phyloP scores from a whole-genome alignment of 2,329 filamentous ascomycete genomes.

The Cladosporium sp. region DNA sequence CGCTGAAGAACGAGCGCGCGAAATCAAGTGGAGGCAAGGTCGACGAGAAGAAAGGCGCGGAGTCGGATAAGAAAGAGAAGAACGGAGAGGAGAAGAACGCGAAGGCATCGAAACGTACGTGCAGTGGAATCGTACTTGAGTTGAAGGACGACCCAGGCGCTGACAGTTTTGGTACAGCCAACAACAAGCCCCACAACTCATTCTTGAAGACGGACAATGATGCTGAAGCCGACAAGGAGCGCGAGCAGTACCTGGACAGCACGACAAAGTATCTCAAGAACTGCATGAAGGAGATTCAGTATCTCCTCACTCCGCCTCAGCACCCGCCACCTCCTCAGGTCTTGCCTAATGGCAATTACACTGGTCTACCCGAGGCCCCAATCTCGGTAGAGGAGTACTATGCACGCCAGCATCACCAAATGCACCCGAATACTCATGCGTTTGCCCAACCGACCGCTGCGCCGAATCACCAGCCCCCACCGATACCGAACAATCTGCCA shows the following conservation, averaged over 20 bases:
- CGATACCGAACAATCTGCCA: conserved; percentile 28
- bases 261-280: conserved; percentile 58
- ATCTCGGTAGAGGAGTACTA: conserved; percentile 56
- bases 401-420: conserved; percentile 45
- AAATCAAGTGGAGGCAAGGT: conserved; percentile 43
- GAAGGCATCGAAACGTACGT: conserved; percentile 21
- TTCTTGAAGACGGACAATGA: conserved; percentile 46
- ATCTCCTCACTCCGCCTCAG: conserved; percentile 59
- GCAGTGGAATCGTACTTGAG: background rate
- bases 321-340: conserved; percentile 52
- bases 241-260: conserved; percentile 56
- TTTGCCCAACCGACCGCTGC: conserved; percentile 33
- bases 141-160: conserved; percentile 10
- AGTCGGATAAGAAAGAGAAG: conserved; percentile 13
- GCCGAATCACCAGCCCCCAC: conserved; percentile 57
- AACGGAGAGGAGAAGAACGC: conserved; percentile 14
- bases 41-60: conserved; percentile 18
- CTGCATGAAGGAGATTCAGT: conserved; percentile 62
- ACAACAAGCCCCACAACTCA: conserved; percentile 42
- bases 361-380: conserved; percentile 43
- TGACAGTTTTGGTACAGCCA: conserved; percentile 31
- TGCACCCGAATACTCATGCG: conserved; percentile 12
- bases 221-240: conserved; percentile 42
- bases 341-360: conserved; percentile 29
- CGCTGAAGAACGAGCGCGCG: conserved; percentile 73